These are phyloP conservation scores for Kazachstania martiniae DNA, from an alignment of 805 yeast genomes.

Conservation along the genomic window DNA sequence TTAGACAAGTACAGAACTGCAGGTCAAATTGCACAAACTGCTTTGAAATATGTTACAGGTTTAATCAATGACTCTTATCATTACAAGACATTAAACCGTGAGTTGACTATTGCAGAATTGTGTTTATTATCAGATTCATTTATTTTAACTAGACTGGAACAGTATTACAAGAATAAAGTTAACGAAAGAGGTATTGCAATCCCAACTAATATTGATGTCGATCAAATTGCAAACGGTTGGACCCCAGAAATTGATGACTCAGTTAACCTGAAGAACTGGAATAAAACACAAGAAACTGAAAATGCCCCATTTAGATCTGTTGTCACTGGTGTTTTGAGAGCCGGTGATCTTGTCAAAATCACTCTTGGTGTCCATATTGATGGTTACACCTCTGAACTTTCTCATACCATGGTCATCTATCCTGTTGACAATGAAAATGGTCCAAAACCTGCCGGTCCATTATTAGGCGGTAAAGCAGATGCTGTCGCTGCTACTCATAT, in stretches of 20 bases:
- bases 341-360: constrained; percentile 82
- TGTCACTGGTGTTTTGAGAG: constrained; percentile 26
- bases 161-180: constrained; percentile 50
- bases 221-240: constrained; percentile 67
- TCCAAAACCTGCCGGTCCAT: constrained; percentile 59
- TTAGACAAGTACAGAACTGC: constrained; percentile 80
- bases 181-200: constrained; percentile 86
- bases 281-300: constrained; percentile 10
- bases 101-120: constrained; percentile 51
- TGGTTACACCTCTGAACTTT: constrained; percentile 80
- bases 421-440: constrained; percentile 45
- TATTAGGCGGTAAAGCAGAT: constrained; percentile 78
- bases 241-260: constrained; percentile 75
- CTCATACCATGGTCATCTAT: constrained; percentile 80
- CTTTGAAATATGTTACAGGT: constrained; percentile 51
- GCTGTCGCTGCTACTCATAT: constrained; percentile 81
- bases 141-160: constrained; percentile 46
- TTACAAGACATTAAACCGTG: constrained; percentile 28
- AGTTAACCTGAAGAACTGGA: constrained; percentile 27
- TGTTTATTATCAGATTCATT: constrained; percentile 78
- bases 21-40: constrained; percentile 81
- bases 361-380: constrained; percentile 87
- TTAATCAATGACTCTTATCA: constrained; percentile 71
- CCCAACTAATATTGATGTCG: constrained; percentile 84
- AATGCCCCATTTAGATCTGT: constrained; percentile 13